Evolutionary conservation across 805 yeast genomes (phyloP), one percentile per base, ranked within the genome.

Genomic region (Yarrowia sp.): DNA sequence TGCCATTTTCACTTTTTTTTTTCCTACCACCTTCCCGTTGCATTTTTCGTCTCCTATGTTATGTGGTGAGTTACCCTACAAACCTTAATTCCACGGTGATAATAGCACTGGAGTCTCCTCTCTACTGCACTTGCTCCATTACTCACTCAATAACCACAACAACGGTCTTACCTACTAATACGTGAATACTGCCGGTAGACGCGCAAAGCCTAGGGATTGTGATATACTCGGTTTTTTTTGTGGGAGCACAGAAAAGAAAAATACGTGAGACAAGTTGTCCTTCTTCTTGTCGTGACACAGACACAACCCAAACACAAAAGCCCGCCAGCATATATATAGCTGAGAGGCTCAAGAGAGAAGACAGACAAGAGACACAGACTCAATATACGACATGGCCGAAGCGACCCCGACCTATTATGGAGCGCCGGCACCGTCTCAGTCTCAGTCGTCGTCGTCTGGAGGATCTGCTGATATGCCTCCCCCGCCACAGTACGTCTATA

Each of bases 251-350:
- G n/a, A n/a, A n/a, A n/a, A n/a, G n/a, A n/a, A n/a, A n/a, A n/a
- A n/a, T n/a, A n/a, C n/a, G n/a, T n/a, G n/a, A 26, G 30, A 26
- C 30, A 8, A 8, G 30, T 5, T 5, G 4, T 5, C 30, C 30
- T 26, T 26, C 30, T 26, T 5, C 30, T 26, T 8, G 30, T 26
- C 8, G 30, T 5, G 30, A 19, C 43, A 38, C 41, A 38, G 8
- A 41, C 9, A 43, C 17, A 5, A 16, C n/a, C n/a, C n/a, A n/a
- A n/a, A n/a, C n/a, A n/a, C n/a, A n/a, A n/a, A n/a, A n/a, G n/a
- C n/a, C n/a, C n/a, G n/a, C n/a, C 54, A 48, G 54, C 54, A 48
- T 54, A 54, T 54, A 54, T 54, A 54, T 54, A 51, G 41, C 30
- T 51, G 58, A 24, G 49, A n/a, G n/a, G n/a, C n/a, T n/a, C n/a